phyloP scores from a whole-genome alignment of 2,329 filamentous ascomycete genomes.

The Magnaporthiopsis incrustans region DNA sequence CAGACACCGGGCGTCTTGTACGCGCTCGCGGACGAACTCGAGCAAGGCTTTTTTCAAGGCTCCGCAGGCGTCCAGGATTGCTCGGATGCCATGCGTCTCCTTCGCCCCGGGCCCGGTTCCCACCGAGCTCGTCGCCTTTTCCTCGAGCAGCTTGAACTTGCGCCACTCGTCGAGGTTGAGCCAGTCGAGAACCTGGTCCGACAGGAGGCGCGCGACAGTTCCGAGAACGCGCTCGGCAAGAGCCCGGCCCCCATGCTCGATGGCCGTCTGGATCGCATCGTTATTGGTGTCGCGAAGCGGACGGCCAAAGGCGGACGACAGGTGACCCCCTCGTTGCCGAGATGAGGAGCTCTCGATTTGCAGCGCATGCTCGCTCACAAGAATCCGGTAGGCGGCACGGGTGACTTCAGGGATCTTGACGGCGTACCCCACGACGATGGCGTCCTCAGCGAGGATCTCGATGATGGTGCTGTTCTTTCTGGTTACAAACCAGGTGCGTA shows the following conservation, averaged over 20 bases:
- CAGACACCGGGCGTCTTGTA: not conserved
- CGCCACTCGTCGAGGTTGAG: slow-evolving; percentile 26
- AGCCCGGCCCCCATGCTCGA: slow-evolving; percentile 43
- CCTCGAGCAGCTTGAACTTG: slow-evolving; percentile 13
- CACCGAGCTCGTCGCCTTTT: not conserved
- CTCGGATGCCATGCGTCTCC: not conserved
- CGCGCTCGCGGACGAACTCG: not conserved
- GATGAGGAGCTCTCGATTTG: slow-evolving; percentile 25
- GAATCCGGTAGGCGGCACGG: slow-evolving; percentile 45
- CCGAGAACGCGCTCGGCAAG: slow-evolving; percentile 38
- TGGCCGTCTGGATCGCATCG: slow-evolving; percentile 46
- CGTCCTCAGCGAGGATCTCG: slow-evolving; percentile 54
- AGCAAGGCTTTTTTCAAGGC: not conserved
- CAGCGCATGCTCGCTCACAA: slow-evolving; percentile 56
- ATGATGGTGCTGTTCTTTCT: slow-evolving; percentile 49
- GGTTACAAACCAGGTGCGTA: slow-evolving; percentile 51
- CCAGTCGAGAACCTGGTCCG: slow-evolving; percentile 22
- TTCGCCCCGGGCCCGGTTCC: not conserved
- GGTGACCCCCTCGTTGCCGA: slow-evolving; percentile 8
- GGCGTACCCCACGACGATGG: slow-evolving; percentile 46
- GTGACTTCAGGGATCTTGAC: slow-evolving; percentile 35
- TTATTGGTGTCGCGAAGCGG: slow-evolving; percentile 44
- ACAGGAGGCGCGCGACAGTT: slow-evolving; percentile 23
- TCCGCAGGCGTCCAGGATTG: not conserved
- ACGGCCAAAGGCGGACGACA: slow-evolving; percentile 32